Conservation (phyloP, 2,329 filamentous ascomycete genomes). For the Apiospora sp. region DNA sequence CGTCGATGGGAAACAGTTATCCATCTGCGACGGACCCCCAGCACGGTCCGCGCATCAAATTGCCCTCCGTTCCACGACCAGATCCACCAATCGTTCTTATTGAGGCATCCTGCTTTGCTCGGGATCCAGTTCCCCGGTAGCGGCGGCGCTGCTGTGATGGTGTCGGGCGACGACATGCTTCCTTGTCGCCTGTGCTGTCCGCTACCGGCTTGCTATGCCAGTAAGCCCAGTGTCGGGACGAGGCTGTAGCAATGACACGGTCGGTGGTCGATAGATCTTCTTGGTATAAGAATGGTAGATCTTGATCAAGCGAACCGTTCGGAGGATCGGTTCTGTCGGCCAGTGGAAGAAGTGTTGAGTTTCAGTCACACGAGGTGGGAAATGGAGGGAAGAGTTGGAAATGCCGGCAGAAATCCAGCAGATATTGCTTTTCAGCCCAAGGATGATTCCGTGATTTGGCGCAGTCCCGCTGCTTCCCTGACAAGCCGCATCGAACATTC, state of each 20-base stretch:
- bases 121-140: background rate
- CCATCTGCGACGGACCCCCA: slow-evolving; percentile 38
- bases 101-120: slow-evolving; percentile 1
- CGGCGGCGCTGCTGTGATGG: slow-evolving; percentile 17
- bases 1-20: slow-evolving; percentile 33
- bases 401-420: background rate
- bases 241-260: background rate
- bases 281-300: too few species aligned
- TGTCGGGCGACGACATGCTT: slow-evolving; percentile 14
- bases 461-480: background rate
- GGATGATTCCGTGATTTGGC: background rate
- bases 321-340: background rate
- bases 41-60: slow-evolving; percentile 33
- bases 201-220: background rate
- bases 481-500: background rate
- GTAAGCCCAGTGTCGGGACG: too few species aligned
- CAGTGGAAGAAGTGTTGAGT: background rate
- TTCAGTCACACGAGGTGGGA: background rate
- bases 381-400: background rate
- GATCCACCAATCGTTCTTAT: slow-evolving; percentile 34
- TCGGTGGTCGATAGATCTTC: too few species aligned
- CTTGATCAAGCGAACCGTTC: background rate
- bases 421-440: background rate
- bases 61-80: slow-evolving; percentile 29
- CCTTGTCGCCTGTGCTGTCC: background rate